phyloP scores from a whole-genome alignment of 2,329 filamentous ascomycete genomes.

The Setomelanomma holmii region DNA sequence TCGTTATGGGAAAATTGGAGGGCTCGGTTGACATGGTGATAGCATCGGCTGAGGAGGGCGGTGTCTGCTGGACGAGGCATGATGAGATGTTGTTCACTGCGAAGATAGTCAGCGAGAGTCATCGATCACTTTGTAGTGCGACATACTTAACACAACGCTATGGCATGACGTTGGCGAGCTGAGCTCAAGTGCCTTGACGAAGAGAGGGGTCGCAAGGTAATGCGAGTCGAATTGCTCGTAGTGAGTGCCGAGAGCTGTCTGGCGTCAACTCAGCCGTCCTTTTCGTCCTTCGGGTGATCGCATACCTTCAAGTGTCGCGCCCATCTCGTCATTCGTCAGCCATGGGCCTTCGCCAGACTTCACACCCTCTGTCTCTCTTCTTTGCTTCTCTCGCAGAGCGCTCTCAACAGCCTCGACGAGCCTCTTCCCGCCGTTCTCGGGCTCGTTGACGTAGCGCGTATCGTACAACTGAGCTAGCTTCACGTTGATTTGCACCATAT shows the following conservation, averaged over 20 bases:
- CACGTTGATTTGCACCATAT: conserved; percentile 76
- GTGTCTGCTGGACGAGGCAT: conserved; percentile 71
- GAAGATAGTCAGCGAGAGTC: conserved; percentile 10
- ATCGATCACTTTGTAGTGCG: not conserved
- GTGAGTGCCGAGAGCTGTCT: conserved; percentile 72
- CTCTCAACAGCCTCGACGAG: conserved; percentile 85
- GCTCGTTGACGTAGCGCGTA: conserved; percentile 75
- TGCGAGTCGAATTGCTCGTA: conserved; percentile 78
- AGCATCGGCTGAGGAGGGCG: conserved; percentile 37
- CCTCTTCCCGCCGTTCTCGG: conserved; percentile 75
- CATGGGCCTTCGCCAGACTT: conserved; percentile 75
- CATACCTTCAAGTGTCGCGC: conserved; percentile 73
- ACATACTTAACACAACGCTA: conserved; percentile 75
- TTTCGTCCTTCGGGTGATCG: not conserved
- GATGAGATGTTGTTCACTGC: conserved; percentile 81
- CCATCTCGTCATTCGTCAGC: conserved; percentile 74
- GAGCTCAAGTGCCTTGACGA: conserved; percentile 80
- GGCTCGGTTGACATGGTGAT: conserved; percentile 42
- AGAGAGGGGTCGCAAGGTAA: conserved; percentile 83
- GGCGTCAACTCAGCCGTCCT: conserved; percentile 22
- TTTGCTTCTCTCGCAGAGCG: conserved; percentile 74
- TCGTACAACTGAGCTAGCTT: conserved; percentile 87
- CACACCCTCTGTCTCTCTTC: conserved; percentile 71
- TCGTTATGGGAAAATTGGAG: conserved; percentile 44
- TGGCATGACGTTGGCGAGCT: conserved; percentile 73